phyloP scores from a whole-genome alignment of 768 basidiomycete genomes.

The Galerina sulciceps region DNA sequence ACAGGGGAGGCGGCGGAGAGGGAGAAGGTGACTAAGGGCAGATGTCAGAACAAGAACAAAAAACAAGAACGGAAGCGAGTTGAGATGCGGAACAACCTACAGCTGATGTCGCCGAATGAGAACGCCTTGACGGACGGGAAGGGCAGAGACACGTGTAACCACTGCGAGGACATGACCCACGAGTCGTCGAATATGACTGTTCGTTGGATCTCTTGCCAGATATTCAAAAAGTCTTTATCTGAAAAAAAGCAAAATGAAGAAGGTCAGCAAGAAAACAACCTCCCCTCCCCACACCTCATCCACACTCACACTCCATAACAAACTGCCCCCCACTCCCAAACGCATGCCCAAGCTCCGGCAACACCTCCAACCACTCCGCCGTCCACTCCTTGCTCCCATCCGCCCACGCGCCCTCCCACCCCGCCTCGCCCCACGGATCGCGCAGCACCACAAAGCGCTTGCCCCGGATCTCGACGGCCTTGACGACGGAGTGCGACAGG shows the following conservation, averaged over 20 bases:
- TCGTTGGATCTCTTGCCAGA: constrained; percentile 52
- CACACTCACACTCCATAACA: constrained; percentile 50
- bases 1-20: constrained; percentile 38
- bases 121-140: constrained; percentile 38
- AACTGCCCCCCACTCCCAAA: constrained; percentile 61
- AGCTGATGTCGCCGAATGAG: constrained; percentile 52
- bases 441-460: constrained; percentile 56
- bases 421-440: constrained; percentile 56
- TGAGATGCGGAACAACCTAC: constrained; percentile 27
- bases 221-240: constrained; percentile 52
- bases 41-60: no score
- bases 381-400: constrained; percentile 66
- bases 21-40: constrained; percentile 44
- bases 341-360: constrained; percentile 44
- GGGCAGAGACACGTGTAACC: constrained; percentile 44
- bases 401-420: constrained; percentile 58
- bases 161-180: constrained; percentile 56
- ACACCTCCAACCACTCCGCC: constrained; percentile 47
- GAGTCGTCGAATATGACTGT: constrained; percentile 52
- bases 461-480: constrained; percentile 47
- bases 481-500: constrained; percentile 57
- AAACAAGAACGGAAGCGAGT: background rate
- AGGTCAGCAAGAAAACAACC: background rate
- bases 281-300: background rate
- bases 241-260: background rate